phyloP scores from a whole-genome alignment of 768 basidiomycete genomes.

The Scleroderma citrinum region DNA sequence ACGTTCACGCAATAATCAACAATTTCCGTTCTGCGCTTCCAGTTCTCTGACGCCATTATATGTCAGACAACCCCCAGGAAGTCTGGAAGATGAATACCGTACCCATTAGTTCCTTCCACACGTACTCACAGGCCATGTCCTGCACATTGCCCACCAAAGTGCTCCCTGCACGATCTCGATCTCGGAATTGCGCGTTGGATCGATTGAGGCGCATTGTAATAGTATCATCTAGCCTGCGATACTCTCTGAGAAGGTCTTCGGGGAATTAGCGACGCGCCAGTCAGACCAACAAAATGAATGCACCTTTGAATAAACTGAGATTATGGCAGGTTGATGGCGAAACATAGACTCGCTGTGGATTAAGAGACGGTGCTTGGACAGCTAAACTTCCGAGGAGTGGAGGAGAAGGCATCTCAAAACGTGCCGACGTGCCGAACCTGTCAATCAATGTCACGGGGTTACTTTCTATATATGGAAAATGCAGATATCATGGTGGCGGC shows the following conservation, averaged over 20 bases:
- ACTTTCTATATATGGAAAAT: slow-evolving; percentile 26
- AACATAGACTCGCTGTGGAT: slow-evolving; percentile 64
- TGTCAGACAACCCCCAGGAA: slow-evolving; percentile 14
- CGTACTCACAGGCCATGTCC: slow-evolving; percentile 66
- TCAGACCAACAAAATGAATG: slow-evolving; percentile 1
- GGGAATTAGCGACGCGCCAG: slow-evolving; percentile 9
- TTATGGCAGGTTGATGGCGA: slow-evolving; percentile 69
- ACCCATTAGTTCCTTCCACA: slow-evolving; percentile 82
- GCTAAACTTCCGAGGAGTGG: slow-evolving; percentile 63
- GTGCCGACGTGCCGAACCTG: slow-evolving; percentile 25
- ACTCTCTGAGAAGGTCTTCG: slow-evolving; percentile 75
- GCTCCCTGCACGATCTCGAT: slow-evolving; percentile 52
- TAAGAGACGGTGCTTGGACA: slow-evolving; percentile 54
- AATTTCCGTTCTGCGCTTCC: slow-evolving; percentile 69
- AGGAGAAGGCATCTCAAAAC: slow-evolving; percentile 34
- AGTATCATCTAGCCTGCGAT: slow-evolving; percentile 72
- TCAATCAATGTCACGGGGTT: slow-evolving; percentile 14
- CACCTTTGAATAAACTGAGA: slow-evolving; percentile 70
- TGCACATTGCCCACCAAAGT: slow-evolving; percentile 49
- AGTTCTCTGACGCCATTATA: slow-evolving; percentile 41
- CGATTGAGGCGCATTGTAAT: slow-evolving; percentile 80
- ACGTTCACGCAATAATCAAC: slow-evolving; percentile 71
- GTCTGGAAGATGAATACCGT: slow-evolving; percentile 25
- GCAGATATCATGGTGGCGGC: slow-evolving; percentile 11
- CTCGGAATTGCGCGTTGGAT: slow-evolving; percentile 68